These are phyloP conservation scores for Glaciozyma antarctica DNA, from an alignment of 768 basidiomycete species.

Conservation along the genomic window DNA sequence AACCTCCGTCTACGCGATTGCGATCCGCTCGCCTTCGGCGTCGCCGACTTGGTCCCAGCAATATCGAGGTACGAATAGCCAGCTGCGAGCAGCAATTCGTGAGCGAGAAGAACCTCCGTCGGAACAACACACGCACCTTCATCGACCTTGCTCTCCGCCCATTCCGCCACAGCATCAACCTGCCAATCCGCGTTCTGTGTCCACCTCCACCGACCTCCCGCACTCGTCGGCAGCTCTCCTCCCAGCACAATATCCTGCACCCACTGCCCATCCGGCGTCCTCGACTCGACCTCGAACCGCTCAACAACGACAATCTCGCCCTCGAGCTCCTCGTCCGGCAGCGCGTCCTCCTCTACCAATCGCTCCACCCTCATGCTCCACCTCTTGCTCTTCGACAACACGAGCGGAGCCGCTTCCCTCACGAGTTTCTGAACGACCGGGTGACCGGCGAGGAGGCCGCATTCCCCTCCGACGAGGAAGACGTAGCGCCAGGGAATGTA, in stretches of 20 bases:
- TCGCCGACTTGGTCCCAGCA: constrained; percentile 9
- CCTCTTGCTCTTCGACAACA: background rate
- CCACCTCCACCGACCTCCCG: constrained; percentile 10
- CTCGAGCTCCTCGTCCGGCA: constrained; percentile 21
- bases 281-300: constrained; percentile 21
- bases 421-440: constrained; percentile 15
- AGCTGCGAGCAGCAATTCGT: background rate
- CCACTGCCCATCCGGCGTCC: constrained; percentile 14
- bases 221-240: constrained; percentile 7
- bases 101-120: background rate
- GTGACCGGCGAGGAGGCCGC: constrained; percentile 22
- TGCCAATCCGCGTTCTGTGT: constrained; percentile 4
- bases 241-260: constrained; percentile 13
- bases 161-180: constrained; percentile 6
- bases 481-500: constrained; percentile 26
- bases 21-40: background rate
- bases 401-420: background rate
- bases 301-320: constrained; percentile 20
- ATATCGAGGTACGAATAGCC: constrained; percentile 23
- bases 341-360: constrained; percentile 24
- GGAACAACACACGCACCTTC: background rate
- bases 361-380: background rate
- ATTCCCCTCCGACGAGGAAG: constrained; percentile 30
- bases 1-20: constrained; percentile 5
- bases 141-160: constrained; percentile 9